Percentiles rank a stretch among this genome's conserved stretches.
Conservation (phyloP, 768 basidiomycete genomes). For the Russula lepida region DNA sequence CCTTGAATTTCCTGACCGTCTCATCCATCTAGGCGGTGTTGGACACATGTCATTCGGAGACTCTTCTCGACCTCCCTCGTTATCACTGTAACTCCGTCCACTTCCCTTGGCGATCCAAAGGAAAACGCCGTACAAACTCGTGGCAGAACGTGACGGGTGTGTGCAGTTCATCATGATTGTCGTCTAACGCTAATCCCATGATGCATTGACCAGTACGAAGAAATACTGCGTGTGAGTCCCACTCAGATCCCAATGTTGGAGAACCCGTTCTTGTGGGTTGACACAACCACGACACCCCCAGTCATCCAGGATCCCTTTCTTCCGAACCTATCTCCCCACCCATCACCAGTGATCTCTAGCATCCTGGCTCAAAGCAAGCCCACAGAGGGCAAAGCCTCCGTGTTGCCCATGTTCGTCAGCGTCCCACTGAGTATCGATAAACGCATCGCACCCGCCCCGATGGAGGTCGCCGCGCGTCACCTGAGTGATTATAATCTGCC, state of each 20-base stretch:
- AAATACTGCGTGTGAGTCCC: constrained; percentile 7
- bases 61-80: constrained; percentile 22
- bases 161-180: neutral
- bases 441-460: constrained; percentile 6
- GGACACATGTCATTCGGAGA: constrained; percentile 23
- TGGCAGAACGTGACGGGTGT: constrained; percentile 19
- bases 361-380: neutral
- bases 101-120: constrained; percentile 21
- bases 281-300: neutral
- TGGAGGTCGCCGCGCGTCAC: neutral
- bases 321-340: neutral
- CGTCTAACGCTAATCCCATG: neutral
- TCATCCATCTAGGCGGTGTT: constrained; percentile 18
- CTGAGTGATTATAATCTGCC: constrained; percentile 3
- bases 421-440: neutral
- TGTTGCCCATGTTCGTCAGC: constrained; percentile 13
- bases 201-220: neutral
- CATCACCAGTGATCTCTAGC: neutral
- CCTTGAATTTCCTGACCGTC: neutral
- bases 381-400: neutral
- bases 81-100: constrained; percentile 22
- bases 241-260: neutral
- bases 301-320: neutral
- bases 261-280: neutral
- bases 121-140: constrained; percentile 19